A percentile compares a stretch with the other conserved stretches of the same genome.
phyloP scores from a whole-genome alignment of 2,329 filamentous ascomycete species.

The Pseudogymnoascus sp. region DNA sequence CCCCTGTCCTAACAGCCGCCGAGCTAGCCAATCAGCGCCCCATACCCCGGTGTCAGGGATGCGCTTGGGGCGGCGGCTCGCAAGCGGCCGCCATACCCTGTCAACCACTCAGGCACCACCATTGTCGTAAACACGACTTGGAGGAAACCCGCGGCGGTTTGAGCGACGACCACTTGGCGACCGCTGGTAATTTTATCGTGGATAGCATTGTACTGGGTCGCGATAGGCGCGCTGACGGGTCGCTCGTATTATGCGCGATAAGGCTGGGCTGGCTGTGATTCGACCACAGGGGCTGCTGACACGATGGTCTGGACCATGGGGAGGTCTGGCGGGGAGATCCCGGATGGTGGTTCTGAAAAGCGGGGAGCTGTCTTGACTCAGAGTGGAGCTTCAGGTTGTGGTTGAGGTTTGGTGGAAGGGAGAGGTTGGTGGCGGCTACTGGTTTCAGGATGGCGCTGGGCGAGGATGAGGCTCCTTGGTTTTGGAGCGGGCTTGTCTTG shows the following conservation, averaged over 20 bases:
- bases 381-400: background rate
- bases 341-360: too few relatives aligned
- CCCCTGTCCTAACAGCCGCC: background rate
- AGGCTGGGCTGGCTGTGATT: background rate
- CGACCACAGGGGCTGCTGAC: background rate
- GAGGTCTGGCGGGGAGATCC: background rate
- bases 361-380: too few relatives aligned
- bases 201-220: background rate
- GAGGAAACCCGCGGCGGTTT: background rate
- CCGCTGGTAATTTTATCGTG: background rate
- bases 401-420: too few relatives aligned
- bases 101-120: background rate
- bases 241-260: background rate
- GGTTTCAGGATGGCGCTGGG: too few relatives aligned
- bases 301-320: background rate
- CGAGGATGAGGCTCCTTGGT: too few relatives aligned
- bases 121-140: background rate
- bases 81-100: background rate
- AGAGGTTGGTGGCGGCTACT: too few relatives aligned
- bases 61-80: background rate
- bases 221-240: background rate
- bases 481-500: too few relatives aligned
- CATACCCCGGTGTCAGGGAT: background rate
- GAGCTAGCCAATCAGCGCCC: background rate
- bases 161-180: background rate